Evolutionary conservation across 2,329 filamentous ascomycete species (phyloP).

Genomic region (Arachnopeziza araneosa): DNA sequence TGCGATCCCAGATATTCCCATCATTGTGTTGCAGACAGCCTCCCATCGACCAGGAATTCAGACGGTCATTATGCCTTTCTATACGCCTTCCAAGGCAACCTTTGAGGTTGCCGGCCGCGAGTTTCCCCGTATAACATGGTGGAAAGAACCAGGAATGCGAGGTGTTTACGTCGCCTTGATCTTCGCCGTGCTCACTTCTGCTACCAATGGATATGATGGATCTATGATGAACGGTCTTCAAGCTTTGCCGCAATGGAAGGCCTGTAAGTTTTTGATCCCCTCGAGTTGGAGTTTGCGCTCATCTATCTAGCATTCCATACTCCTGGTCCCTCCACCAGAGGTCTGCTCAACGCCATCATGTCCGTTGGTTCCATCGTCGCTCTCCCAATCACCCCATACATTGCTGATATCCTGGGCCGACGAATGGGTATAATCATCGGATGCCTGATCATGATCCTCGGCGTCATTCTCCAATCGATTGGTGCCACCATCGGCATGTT

Average conservation of each 20-base stretch:
- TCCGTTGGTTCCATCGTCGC: conserved; percentile 43
- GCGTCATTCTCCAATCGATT: conserved; percentile 37
- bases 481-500: conserved; percentile 38
- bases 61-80: conserved; percentile 15
- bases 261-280: conserved; percentile 43
- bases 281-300: conserved; percentile 30
- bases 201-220: conserved; percentile 41
- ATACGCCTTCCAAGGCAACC: conserved; percentile 22
- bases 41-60: not conserved
- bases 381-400: conserved; percentile 42
- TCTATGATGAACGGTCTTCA: conserved; percentile 44
- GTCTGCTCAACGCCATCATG: conserved; percentile 43
- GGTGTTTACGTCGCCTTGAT: conserved; percentile 46
- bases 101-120: conserved; percentile 28
- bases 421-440: conserved; percentile 42
- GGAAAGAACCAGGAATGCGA: conserved; percentile 48
- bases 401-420: conserved; percentile 42
- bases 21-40: not conserved
- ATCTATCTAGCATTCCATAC: conserved; percentile 28
- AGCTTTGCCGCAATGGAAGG: conserved; percentile 39
- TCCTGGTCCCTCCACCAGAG: conserved; percentile 32
- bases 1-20: not conserved
- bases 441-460: conserved; percentile 40
- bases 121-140: conserved; percentile 41
- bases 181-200: conserved; percentile 36